A percentile compares a stretch with the other conserved stretches of the same genome.
Conservation (phyloP, 108 stramenopile genomes). For the Aurantiochytrium sp. region DNA sequence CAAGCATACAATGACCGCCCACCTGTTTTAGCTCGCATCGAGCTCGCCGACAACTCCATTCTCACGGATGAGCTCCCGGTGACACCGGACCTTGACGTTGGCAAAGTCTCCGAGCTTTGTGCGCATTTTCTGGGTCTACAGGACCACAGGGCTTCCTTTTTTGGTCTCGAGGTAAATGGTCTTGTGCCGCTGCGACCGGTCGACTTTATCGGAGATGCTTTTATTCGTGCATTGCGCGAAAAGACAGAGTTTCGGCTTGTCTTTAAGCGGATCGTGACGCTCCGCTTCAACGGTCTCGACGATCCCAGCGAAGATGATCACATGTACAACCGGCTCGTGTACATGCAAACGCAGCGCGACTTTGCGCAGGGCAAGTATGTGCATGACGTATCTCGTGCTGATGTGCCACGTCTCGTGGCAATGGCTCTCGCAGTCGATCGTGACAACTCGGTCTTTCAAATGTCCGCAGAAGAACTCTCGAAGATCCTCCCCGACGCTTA, state of each 20-base stretch:
- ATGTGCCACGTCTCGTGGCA: not conserved
- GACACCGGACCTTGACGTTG: constrained; percentile 57
- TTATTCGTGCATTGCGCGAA: constrained; percentile 51
- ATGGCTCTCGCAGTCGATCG: not conserved
- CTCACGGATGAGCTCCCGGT: constrained; percentile 59
- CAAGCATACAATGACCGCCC: constrained; percentile 61
- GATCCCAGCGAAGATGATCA: not conserved
- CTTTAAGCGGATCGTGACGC: constrained; percentile 52
- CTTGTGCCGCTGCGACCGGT: constrained; percentile 48
- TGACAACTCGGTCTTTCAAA: not conserved
- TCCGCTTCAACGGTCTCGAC: constrained; percentile 27
- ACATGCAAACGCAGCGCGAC: constrained; percentile 59
- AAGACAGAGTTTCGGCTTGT: constrained; percentile 55
- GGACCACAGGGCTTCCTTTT: constrained; percentile 33
- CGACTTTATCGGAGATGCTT: constrained; percentile 54
- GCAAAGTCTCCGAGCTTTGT: constrained; percentile 55
- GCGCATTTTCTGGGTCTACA: constrained; percentile 48
- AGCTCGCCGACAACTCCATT: constrained; percentile 52
- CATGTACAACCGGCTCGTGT: constrained; percentile 43
- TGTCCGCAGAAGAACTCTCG: not conserved
- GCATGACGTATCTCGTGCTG: not conserved
- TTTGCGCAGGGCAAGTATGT: constrained; percentile 39
- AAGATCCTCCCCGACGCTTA: not conserved
- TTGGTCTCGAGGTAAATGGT: constrained; percentile 56
- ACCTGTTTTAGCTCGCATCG: constrained; percentile 54